Evolutionary conservation across 179 eudicot genomes (phyloP).

Genomic region (Silene coronaria): DNA sequence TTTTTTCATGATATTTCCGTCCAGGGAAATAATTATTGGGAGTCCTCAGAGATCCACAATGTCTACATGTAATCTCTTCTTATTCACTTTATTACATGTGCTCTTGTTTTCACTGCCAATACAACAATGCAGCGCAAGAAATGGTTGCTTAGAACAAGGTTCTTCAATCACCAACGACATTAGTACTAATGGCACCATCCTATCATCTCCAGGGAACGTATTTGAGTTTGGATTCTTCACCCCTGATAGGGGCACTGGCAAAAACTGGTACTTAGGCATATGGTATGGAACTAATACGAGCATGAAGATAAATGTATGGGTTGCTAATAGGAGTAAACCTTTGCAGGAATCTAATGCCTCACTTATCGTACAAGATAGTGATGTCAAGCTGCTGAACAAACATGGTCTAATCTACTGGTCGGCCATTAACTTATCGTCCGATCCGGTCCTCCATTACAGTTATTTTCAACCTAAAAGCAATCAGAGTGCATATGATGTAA

Average conservation of each 20-base stretch:
- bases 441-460: too few species aligned
- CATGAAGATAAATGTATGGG: slow-evolving; percentile 27
- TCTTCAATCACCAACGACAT: not conserved
- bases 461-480: too few species aligned
- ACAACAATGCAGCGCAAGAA: not conserved
- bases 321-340: slow-evolving; percentile 25
- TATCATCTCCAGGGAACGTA: slow-evolving; percentile 7
- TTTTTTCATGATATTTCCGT: not conserved
- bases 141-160: slow-evolving; percentile 8
- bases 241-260: slow-evolving; percentile 12
- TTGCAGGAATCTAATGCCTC: slow-evolving; percentile 7
- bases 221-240: slow-evolving; percentile 31
- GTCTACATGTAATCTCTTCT: not conserved
- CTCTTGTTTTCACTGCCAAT: slow-evolving; percentile 7
- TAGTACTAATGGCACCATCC: not conserved
- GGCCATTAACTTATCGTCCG: not conserved
- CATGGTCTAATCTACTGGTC: slow-evolving; percentile 13
- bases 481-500: too few species aligned
- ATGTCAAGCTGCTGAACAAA: not conserved
- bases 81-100: not conserved
- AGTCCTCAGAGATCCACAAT: not conserved
- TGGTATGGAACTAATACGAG: slow-evolving; percentile 13
- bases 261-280: slow-evolving; percentile 24
- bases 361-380: slow-evolving; percentile 3
- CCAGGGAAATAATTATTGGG: not conserved